These are phyloP conservation scores for Gracilaria gracilis DNA, from an alignment of 23 red algal species.

Conservation along the genomic window DNA sequence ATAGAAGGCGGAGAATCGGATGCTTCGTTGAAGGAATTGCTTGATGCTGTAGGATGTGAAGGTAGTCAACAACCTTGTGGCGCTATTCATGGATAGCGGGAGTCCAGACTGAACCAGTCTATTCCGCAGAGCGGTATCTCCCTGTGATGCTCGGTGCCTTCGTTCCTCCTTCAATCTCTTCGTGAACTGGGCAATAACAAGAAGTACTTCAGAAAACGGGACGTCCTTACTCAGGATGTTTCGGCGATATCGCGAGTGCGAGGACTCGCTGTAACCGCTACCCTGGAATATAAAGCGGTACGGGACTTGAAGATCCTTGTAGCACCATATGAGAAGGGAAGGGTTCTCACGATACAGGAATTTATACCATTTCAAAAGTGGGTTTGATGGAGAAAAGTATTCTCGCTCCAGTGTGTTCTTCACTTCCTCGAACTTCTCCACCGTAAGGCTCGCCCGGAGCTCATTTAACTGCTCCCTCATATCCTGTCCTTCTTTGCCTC, in stretches of 20 bases:
- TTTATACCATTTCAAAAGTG: neutral
- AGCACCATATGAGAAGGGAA: neutral
- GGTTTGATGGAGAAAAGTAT: neutral
- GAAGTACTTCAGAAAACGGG: neutral
- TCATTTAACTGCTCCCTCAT: neutral
- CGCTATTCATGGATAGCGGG: neutral
- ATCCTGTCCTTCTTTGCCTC: neutral
- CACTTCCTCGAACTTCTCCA: neutral
- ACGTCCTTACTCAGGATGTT: neutral
- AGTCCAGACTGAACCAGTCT: neutral
- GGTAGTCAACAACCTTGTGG: neutral
- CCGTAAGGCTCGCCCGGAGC: neutral
- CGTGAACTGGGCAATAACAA: neutral
- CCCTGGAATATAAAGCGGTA: conserved; percentile 1
- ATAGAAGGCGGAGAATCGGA: neutral
- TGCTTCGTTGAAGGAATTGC: neutral
- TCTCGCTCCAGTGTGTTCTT: neutral
- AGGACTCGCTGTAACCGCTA: neutral
- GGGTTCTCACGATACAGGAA: neutral
- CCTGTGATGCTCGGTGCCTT: neutral
- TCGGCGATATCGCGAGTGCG: neutral
- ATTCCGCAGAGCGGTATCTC: neutral
- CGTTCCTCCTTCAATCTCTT: neutral
- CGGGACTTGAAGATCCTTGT: neutral
- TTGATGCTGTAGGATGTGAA: neutral